phyloP scores from a whole-genome alignment of 2,329 filamentous ascomycete species.

The Neofusicoccum umdonicola region DNA sequence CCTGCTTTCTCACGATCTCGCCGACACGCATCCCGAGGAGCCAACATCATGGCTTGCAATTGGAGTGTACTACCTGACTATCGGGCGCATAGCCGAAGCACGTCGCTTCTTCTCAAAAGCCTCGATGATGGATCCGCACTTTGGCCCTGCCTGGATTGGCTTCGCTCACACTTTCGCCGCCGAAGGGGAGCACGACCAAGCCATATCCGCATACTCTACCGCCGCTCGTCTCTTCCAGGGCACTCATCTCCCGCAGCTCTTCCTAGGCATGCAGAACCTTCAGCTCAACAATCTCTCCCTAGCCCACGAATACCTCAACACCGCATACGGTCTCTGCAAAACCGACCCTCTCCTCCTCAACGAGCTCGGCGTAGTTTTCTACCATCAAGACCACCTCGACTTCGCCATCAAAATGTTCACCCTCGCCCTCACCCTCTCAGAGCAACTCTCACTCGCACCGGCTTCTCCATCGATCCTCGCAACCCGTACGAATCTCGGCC shows the following conservation, averaged over 20 bases:
- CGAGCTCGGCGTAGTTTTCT: slow-evolving; percentile 93
- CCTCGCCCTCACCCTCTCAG: slow-evolving; percentile 72
- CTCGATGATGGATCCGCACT: slow-evolving; percentile 95
- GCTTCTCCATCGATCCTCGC: slow-evolving; percentile 68
- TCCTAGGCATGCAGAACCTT: slow-evolving; percentile 97
- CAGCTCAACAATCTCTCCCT: slow-evolving; percentile 92
- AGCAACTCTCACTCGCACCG: slow-evolving; percentile 77
- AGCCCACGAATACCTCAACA: slow-evolving; percentile 90
- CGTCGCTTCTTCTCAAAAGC: slow-evolving; percentile 96
- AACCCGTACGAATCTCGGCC: slow-evolving; percentile 83
- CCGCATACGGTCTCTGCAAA: slow-evolving; percentile 78
- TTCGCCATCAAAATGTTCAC: slow-evolving; percentile 76
- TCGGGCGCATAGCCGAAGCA: slow-evolving; percentile 86
- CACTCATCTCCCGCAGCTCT: slow-evolving; percentile 91
- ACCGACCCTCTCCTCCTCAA: slow-evolving; percentile 89
- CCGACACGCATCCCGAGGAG: slow-evolving; percentile 87
- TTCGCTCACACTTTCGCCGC: slow-evolving; percentile 98
- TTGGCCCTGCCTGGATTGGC: slow-evolving; percentile 96
- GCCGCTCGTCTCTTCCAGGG: slow-evolving; percentile 94
- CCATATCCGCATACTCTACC: slow-evolving; percentile 95
- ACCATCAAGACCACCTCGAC: slow-evolving; percentile 78
- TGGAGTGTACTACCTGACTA: slow-evolving; percentile 89
- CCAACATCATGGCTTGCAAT: slow-evolving; percentile 92
- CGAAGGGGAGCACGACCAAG: slow-evolving; percentile 96
- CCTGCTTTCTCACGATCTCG: slow-evolving; percentile 85